These are phyloP conservation scores for Pseudogymnoascus sp. DNA, from an alignment of 2,329 filamentous ascomycete genomes.

Conservation along the genomic window DNA sequence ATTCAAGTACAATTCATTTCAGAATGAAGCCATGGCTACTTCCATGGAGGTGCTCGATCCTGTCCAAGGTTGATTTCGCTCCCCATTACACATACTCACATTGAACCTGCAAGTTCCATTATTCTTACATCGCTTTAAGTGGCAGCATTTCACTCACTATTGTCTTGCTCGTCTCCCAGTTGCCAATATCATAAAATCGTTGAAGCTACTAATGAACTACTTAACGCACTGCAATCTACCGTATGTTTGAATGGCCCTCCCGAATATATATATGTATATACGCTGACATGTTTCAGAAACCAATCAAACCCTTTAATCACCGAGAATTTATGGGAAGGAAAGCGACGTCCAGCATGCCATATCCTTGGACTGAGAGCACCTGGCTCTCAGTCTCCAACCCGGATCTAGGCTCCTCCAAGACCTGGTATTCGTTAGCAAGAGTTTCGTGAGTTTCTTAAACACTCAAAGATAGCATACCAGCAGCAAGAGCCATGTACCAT, in stretches of 20 bases:
- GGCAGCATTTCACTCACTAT: too few relatives aligned
- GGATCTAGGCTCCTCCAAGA: background rate
- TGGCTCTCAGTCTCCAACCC: background rate
- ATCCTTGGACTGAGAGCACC: background rate
- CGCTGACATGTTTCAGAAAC: background rate
- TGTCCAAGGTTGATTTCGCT: too few relatives aligned
- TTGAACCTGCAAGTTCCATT: too few relatives aligned
- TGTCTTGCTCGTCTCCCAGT: background rate
- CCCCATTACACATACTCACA: too few relatives aligned
- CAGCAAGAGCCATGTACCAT: constrained; percentile 76
- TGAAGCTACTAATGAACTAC: background rate
- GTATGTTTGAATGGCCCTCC: background rate
- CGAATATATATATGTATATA: background rate
- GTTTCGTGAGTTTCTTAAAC: background rate
- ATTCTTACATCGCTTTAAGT: too few relatives aligned
- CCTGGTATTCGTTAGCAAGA: background rate
- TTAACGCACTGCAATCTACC: background rate
- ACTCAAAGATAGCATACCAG: constrained; percentile 41
- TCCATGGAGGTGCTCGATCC: too few relatives aligned
- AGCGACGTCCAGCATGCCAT: background rate
- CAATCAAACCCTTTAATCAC: background rate
- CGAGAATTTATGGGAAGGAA: background rate
- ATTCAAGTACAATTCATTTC: too few relatives aligned
- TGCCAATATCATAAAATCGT: background rate
- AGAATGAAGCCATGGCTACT: too few relatives aligned